Conservation (phyloP, 345 rosid genomes). For the Citrus australasica region DNA sequence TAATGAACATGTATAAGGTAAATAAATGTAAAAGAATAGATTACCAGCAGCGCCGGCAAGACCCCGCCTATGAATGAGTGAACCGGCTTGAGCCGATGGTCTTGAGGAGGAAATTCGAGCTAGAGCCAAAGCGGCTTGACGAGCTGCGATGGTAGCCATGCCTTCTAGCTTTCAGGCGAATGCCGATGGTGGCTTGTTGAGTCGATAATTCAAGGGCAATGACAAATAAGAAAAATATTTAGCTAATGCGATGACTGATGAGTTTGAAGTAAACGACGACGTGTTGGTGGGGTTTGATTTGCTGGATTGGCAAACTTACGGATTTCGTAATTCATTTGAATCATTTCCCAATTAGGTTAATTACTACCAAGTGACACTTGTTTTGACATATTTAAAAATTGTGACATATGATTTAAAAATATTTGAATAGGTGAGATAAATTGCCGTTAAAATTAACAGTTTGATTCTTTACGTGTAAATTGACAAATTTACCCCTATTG, state of each 20-base stretch:
- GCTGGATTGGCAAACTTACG: too few species aligned
- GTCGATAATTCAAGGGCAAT: not conserved
- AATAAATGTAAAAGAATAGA: not conserved
- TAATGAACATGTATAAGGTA: conserved; percentile 4
- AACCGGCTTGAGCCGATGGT: conserved; percentile 25
- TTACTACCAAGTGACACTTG: too few species aligned
- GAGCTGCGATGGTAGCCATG: conserved; percentile 59
- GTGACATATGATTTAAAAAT: too few species aligned
- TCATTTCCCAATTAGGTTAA: too few species aligned
- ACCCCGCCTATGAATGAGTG: conserved; percentile 66
- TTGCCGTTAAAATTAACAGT: too few species aligned
- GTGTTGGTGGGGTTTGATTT: not conserved
- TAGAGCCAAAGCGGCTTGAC: conserved; percentile 28
- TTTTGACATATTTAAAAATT: too few species aligned
- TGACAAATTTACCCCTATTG: fast-evolving
- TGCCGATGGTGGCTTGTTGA: not conserved
- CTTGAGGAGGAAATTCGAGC: conserved; percentile 32
- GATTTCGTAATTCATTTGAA: too few species aligned
- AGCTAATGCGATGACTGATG: not conserved
- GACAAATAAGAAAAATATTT: not conserved
- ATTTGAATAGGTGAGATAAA: too few species aligned
- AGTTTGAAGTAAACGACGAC: not conserved
- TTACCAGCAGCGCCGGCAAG: conserved; percentile 84
- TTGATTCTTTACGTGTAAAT: too few species aligned
- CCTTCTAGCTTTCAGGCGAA: not conserved